Evolutionary conservation across 257 asterid species (phyloP), one percentile per base, ranked within the genome.

Genomic region (Nicotiana tomentosiformis): DNA sequence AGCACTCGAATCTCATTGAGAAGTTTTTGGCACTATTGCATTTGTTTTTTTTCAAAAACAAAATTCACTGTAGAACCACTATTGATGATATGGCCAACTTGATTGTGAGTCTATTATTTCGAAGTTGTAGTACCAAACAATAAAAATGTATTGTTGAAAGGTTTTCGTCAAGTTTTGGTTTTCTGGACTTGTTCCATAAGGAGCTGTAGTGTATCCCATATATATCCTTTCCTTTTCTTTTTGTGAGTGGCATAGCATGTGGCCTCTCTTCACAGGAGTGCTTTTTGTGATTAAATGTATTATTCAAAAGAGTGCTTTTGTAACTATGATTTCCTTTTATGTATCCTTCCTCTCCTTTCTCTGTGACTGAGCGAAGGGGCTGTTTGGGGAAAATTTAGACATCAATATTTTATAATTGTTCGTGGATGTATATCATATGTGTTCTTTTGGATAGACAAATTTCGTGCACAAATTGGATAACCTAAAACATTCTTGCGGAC

Each of bases 401-500:
- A 14, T 74, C 8, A 26, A 7, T 70, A n/a, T 39, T 69, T 69
- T 33, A 49, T 70, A 43, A 12, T 23, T 46, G 79, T 46, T 72
- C 80, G 20, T 72, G 78, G 60, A 20, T 46, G 20, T 72, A 20
- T 5, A 43, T 33, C 3, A 5, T 43, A 3, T 70, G 1, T 70
- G 3, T 43, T 11, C 7, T 43, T 70, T 70, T 12, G 12, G 33
- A 39, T 70, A 1, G 35, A 70, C 33, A 6, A 20, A 14, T 23
- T 49, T 65, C 7, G 3, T 49, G 80, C 82, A 65, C 78, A 84
- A 69, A 39, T 66, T 72, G 53, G 77, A 51, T 67, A 66, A 82
- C 70, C 16, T 61, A n/a, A 77, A 66, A 83, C 77, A 12, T 67
- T 87, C 85, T 53, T 32, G 49, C 76, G 88, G 62, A 32, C 46